phyloP scores from a whole-genome alignment of 176 grass and related monocot genomes.

The Oryza australiensis region DNA sequence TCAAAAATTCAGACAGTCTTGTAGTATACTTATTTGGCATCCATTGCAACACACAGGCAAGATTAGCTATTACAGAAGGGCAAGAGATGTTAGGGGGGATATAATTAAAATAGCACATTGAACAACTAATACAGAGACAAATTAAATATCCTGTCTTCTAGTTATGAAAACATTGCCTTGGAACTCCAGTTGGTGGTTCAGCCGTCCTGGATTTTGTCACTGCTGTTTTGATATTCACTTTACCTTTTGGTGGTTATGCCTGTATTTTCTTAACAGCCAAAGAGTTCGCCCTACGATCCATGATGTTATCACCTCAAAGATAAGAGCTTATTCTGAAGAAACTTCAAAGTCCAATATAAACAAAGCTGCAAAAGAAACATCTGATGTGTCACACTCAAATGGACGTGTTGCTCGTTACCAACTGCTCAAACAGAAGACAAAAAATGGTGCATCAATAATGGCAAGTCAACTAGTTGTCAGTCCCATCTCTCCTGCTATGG shows the following conservation, averaged over 20 bases:
- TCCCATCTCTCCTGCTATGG: conserved; percentile 80
- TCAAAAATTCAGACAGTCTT: neutral
- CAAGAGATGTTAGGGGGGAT: too few relatives aligned
- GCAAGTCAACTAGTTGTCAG: conserved; percentile 71
- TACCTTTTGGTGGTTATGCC: conserved; percentile 28
- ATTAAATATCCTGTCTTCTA: conserved; percentile 12
- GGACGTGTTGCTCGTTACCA: conserved; percentile 47
- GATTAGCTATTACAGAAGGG: too few relatives aligned
- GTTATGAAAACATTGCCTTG: conserved; percentile 20
- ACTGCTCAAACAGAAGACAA: conserved; percentile 67
- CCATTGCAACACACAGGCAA: neutral
- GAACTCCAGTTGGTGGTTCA: conserved; percentile 10
- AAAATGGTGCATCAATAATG: conserved; percentile 54
- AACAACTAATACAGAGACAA: neutral
- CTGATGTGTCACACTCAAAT: conserved; percentile 46
- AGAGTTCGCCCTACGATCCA: conserved; percentile 85
- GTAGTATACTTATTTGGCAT: neutral
- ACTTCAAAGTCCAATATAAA: conserved; percentile 49
- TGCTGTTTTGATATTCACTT: conserved; percentile 17
- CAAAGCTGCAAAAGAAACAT: conserved; percentile 47
- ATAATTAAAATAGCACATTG: too few relatives aligned
- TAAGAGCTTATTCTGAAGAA: conserved; percentile 62
- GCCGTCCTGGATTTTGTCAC: neutral
- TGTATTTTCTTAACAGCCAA: conserved; percentile 60
- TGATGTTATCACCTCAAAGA: conserved; percentile 79